Conservation (phyloP, 345 rosid genomes). For the Moricandia moricandioides region DNA sequence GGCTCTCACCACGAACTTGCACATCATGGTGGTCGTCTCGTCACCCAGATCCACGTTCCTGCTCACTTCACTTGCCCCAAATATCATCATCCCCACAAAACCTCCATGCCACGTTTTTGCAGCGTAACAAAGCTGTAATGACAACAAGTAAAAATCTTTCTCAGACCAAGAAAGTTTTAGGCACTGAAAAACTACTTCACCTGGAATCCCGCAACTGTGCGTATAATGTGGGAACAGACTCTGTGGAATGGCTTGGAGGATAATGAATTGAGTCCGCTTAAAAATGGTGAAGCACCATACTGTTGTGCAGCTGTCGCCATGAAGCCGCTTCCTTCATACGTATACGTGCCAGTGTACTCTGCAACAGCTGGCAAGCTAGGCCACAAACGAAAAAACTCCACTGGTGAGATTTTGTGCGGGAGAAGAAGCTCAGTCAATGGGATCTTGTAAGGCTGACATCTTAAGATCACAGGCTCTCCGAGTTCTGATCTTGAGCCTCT, state of each 20-base stretch:
- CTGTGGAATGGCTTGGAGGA: slow-evolving; percentile 90
- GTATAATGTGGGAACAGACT: slow-evolving; percentile 90
- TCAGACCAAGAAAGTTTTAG: slow-evolving; percentile 1
- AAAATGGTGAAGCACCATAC: slow-evolving; percentile 90
- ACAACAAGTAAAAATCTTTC: slow-evolving; percentile 14
- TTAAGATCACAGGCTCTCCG: slow-evolving; percentile 92
- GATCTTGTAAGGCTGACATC: slow-evolving; percentile 96
- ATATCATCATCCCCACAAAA: slow-evolving; percentile 87
- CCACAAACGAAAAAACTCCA: slow-evolving; percentile 97
- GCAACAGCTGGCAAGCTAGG: slow-evolving; percentile 94
- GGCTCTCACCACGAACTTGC: slow-evolving; percentile 96
- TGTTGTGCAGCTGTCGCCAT: slow-evolving; percentile 98
- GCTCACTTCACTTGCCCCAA: slow-evolving; percentile 99
- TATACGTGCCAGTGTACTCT: slow-evolving; percentile 82
- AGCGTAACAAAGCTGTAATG: slow-evolving; percentile 79
- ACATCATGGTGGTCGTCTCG: slow-evolving; percentile 93
- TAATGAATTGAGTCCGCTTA: slow-evolving; percentile 85
- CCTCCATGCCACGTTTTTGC: slow-evolving; percentile 99
- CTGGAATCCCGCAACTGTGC: slow-evolving; percentile 98
- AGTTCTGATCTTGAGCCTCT: slow-evolving; percentile 82
- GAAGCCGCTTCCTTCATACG: slow-evolving; percentile 96
- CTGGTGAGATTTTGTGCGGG: slow-evolving; percentile 94
- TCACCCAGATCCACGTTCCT: slow-evolving; percentile 96
- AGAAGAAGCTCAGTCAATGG: slow-evolving; percentile 92
- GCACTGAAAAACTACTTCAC: slow-evolving; percentile 34